Percentiles rank a stretch among this genome's conserved stretches.
Conservation (phyloP, 345 rosid genomes). For the Firmiana major region DNA sequence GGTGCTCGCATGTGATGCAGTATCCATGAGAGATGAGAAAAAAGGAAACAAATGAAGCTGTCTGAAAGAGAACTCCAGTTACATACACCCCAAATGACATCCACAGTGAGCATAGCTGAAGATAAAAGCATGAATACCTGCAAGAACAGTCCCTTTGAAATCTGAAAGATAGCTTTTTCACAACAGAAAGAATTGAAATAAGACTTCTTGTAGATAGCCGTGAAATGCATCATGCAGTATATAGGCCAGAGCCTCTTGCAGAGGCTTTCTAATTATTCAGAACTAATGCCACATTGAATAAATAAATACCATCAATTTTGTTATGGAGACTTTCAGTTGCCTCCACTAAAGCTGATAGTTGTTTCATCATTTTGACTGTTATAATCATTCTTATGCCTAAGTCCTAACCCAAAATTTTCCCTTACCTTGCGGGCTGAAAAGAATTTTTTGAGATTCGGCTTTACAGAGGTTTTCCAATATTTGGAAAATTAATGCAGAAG, state of each 20-base stretch:
- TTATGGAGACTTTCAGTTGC: neutral
- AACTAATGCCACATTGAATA: neutral
- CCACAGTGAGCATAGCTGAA: constrained; percentile 83
- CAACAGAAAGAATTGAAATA: neutral
- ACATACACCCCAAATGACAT: constrained; percentile 93
- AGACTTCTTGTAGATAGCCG: neutral
- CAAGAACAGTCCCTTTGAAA: constrained; percentile 13
- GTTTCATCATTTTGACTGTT: neutral
- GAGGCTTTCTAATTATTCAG: neutral
- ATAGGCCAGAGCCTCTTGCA: neutral
- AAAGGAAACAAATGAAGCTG: constrained; percentile 84
- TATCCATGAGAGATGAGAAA: constrained; percentile 91
- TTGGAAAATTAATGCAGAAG: neutral
- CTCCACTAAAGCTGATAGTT: neutral
- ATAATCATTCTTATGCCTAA: neutral
- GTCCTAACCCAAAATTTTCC: neutral
- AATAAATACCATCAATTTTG: neutral
- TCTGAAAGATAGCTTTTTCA: neutral
- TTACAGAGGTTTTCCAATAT: neutral
- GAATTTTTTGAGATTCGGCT: neutral
- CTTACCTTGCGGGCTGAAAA: neutral
- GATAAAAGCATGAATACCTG: constrained; percentile 91
- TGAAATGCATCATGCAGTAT: neutral
- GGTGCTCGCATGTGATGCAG: constrained; percentile 84
- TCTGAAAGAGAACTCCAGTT: constrained; percentile 89